phyloP scores from a whole-genome alignment of 2,329 filamentous ascomycete genomes.

The Fusarium irregulare region DNA sequence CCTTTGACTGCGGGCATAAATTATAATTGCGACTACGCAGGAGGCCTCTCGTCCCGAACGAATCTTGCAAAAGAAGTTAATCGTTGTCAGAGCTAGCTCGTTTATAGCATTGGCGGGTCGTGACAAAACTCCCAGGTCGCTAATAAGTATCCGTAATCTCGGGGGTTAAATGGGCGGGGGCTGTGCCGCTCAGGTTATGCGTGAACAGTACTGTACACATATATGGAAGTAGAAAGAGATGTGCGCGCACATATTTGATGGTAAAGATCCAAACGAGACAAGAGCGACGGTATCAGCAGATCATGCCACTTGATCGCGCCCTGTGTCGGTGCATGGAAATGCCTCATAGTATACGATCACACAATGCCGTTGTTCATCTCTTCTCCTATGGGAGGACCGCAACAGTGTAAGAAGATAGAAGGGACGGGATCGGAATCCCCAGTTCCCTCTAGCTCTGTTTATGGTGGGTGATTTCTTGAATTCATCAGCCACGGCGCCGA shows the following conservation, averaged over 20 bases:
- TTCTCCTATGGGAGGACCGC: background rate
- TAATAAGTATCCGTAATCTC: conserved; percentile 21
- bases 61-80: conserved; percentile 4
- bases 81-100: conserved; percentile 28
- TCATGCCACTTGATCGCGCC: conserved; percentile 38
- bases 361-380: conserved; percentile 2
- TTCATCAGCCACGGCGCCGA: background rate
- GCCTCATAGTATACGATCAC: conserved; percentile 35
- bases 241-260: conserved; percentile 12
- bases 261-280: conserved; percentile 21
- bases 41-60: conserved; percentile 27
- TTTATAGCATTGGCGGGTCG: conserved; percentile 20
- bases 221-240: conserved; percentile 2
- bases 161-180: conserved; percentile 19
- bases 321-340: conserved; percentile 38
- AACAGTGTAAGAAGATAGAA: conserved; percentile 9
- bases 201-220: background rate
- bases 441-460: conserved; percentile 11
- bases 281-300: conserved; percentile 29
- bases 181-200: conserved; percentile 11
- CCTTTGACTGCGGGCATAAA: background rate
- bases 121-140: conserved; percentile 10
- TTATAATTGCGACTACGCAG: conserved; percentile 16
- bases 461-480: background rate
- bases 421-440: conserved; percentile 27